Evolutionary conservation across 352 stramenopile species (phyloP).

Genomic region (Paralagenidium karlingii): DNA sequence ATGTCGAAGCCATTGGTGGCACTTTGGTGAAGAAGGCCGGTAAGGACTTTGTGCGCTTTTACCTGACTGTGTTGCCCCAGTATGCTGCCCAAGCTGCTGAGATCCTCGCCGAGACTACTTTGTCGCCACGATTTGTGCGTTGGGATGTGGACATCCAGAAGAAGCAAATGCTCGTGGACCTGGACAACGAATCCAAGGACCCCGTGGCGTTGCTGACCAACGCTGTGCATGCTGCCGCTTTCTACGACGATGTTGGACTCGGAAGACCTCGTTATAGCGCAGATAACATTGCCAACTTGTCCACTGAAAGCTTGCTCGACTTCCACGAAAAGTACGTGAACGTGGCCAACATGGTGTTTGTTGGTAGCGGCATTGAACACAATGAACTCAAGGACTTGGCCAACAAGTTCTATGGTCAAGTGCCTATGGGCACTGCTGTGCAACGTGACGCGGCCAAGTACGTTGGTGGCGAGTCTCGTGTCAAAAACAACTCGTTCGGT

Average conservation of each 20-base stretch:
- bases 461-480: conserved; percentile 63
- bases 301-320: conserved; percentile 25
- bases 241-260: conserved; percentile 69
- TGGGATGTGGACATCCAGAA: conserved; percentile 73
- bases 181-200: conserved; percentile 24
- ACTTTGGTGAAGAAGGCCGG: conserved; percentile 39
- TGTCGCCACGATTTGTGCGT: conserved; percentile 58
- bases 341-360: conserved; percentile 34
- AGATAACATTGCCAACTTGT: conserved; percentile 43
- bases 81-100: conserved; percentile 44
- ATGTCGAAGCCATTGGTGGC: conserved; percentile 71
- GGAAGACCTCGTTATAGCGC: conserved; percentile 28
- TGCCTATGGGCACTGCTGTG: conserved; percentile 14
- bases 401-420: conserved; percentile 42
- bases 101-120: conserved; percentile 70
- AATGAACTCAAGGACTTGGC: conserved; percentile 39
- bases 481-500: conserved; percentile 35
- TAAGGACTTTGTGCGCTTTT: conserved; percentile 69
- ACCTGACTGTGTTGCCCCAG: conserved; percentile 59
- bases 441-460: conserved; percentile 29
- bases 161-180: conserved; percentile 40
- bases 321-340: conserved; percentile 69
- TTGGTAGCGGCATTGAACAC: conserved; percentile 55
- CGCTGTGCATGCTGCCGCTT: conserved; percentile 54
- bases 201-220: conserved; percentile 33